Percentiles rank a stretch among this genome's conserved stretches.
phyloP scores from a whole-genome alignment of 2,329 filamentous ascomycete species.

The Monilinia fructigena region DNA sequence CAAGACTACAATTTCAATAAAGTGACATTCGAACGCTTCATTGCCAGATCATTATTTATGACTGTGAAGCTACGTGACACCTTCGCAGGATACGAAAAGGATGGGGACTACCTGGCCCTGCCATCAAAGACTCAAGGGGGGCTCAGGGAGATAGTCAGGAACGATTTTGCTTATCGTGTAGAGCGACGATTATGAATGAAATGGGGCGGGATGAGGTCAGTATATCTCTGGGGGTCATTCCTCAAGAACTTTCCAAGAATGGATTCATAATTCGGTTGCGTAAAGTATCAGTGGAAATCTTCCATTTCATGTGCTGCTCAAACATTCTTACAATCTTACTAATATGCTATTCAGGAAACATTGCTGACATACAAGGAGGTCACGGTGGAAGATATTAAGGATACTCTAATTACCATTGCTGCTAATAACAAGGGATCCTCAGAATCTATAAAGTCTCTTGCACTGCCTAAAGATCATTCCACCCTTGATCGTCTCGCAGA shows the following conservation, averaged over 20 bases:
- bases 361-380: conserved; percentile 43
- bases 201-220: conserved; percentile 22
- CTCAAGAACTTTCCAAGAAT: conserved; percentile 4
- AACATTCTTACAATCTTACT: background rate
- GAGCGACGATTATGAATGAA: conserved; percentile 28
- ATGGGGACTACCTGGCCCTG: background rate
- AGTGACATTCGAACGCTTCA: conserved; percentile 60
- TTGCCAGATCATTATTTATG: conserved; percentile 49
- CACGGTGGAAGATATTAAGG: conserved; percentile 71
- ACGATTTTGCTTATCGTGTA: conserved; percentile 16
- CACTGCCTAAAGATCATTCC: conserved; percentile 9
- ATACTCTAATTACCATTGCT: conserved; percentile 63
- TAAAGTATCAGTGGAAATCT: background rate
- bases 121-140: background rate
- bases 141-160: background rate
- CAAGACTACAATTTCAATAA: conserved; percentile 72
- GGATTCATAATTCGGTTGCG: background rate
- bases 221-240: background rate
- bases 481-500: conserved; percentile 44
- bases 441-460: conserved; percentile 51
- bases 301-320: background rate
- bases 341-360: background rate
- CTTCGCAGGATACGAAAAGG: background rate
- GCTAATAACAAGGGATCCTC: conserved; percentile 70
- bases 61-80: background rate